These are phyloP conservation scores for Mrakia blollopis DNA, from an alignment of 768 basidiomycete species.

Conservation along the genomic window DNA sequence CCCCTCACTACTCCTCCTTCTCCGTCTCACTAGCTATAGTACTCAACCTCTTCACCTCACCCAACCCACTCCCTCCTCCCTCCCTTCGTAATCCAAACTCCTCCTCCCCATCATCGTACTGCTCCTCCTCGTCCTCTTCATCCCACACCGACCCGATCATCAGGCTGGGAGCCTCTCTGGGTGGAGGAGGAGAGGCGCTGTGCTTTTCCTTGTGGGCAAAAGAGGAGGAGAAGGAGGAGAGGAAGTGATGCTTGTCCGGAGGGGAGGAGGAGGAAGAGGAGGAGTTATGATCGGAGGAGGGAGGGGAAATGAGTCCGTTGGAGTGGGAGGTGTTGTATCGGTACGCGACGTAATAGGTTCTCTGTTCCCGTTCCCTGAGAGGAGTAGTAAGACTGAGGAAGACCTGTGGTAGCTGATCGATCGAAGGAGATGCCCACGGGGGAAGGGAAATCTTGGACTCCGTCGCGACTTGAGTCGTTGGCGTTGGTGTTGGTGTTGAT, in stretches of 20 bases:
- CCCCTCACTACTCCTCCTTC: neutral
- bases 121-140: neutral
- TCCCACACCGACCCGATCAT: neutral
- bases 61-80: neutral
- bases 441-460: too few relatives aligned
- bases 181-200: neutral
- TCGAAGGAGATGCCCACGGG: too few relatives aligned
- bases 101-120: neutral
- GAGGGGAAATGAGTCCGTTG: neutral
- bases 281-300: neutral
- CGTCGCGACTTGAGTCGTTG: too few relatives aligned
- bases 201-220: too few relatives aligned
- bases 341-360: too few relatives aligned
- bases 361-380: too few relatives aligned
- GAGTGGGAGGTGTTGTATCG: neutral
- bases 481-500: neutral
- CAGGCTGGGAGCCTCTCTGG: neutral
- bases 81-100: neutral
- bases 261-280: neutral
- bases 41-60: neutral
- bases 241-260: neutral
- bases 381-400: too few relatives aligned
- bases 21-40: constrained; percentile 8
- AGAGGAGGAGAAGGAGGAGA: too few relatives aligned
- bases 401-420: too few relatives aligned